Base-by-base conservation (phyloP, 2,329 filamentous ascomycete species). In the Pseudogymnoascus sp. region DNA sequence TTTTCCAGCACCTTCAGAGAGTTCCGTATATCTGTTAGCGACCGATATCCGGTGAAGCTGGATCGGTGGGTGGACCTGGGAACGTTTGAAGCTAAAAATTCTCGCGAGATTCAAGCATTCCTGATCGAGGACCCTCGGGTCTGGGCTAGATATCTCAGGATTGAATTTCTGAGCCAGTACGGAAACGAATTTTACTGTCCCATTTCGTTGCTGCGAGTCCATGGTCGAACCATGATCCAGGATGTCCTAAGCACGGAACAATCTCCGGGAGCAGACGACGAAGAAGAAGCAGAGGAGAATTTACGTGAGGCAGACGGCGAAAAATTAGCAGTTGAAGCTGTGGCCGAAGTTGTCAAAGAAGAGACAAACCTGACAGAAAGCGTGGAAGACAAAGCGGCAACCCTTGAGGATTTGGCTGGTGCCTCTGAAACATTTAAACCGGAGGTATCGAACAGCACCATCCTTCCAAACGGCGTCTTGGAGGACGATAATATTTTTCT, bases 181-280 rank as follows among this genome's bases (percentile, higher is more conserved):
- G 94, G 94, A 7, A 96, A 92, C 67, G 94, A 99, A 72, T 99
- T 90, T 72, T 99, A 96, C 72, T 99, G 94, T 70, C 94, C 94
- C 0, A 78, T 99, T 14, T 97, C 93, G 63, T 76, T 99, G 16
- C 78, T 99, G 60, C 85, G 94, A 60, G 89, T 99, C 4, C 94
- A 99, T 74, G 94, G 94, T 6, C 96, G 86, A 18, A 88, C 93
- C 0, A 94, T 96, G 78, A 89, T 99, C 86, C 84, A 97, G 68
- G 91, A 99, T 71, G 92, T 93, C 69, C 61, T 58, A 34, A 58
- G 57, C 18, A 90, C 89, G 77, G 91, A 93, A 70, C 89, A 96
- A 61, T 87, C 89, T 61, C 90, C 95, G 65, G 77, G 80, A 39
- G 77, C 80, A 14, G 82, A 83, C 61, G 82, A 86, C n/a, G 84